A percentile compares a stretch with the other conserved stretches of the same genome.
These are phyloP conservation scores for Avicennia marina DNA, from an alignment of 257 asterid species.

Conservation along the genomic window DNA sequence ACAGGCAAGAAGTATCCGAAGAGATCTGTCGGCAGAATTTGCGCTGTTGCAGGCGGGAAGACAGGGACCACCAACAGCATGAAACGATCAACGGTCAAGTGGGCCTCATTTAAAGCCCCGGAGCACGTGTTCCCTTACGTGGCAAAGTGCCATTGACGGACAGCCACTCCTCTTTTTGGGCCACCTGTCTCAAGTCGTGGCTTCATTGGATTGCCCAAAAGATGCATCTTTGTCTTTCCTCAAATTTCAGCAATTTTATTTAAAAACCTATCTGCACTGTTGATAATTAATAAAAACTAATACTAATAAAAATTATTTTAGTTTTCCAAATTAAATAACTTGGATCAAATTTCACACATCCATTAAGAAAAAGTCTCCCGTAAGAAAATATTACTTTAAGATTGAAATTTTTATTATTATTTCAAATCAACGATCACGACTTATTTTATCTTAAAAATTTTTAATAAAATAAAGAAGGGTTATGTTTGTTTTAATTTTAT, in stretches of 20 bases:
- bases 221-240: not conserved
- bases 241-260: not conserved
- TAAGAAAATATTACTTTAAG: too few relatives aligned
- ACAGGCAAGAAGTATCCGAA: conserved; percentile 11
- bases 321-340: too few relatives aligned
- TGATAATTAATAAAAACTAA: too few relatives aligned
- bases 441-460: too few relatives aligned
- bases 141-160: conserved; percentile 61
- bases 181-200: conserved; percentile 25
- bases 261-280: too few relatives aligned
- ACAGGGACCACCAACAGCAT: conserved; percentile 13
- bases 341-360: too few relatives aligned
- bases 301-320: too few relatives aligned
- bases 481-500: too few relatives aligned
- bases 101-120: conserved; percentile 24
- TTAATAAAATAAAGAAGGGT: too few relatives aligned
- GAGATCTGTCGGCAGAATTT: conserved; percentile 48
- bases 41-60: conserved; percentile 23
- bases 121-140: conserved; percentile 61
- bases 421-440: too few relatives aligned
- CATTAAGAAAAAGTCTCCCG: too few relatives aligned
- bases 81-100: conserved; percentile 42
- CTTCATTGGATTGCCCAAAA: conserved; percentile 10
- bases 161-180: conserved; percentile 36
- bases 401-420: too few relatives aligned